Evolutionary conservation across 2,329 filamentous ascomycete species (phyloP).

Genomic region (Tolypocladium tundrense): DNA sequence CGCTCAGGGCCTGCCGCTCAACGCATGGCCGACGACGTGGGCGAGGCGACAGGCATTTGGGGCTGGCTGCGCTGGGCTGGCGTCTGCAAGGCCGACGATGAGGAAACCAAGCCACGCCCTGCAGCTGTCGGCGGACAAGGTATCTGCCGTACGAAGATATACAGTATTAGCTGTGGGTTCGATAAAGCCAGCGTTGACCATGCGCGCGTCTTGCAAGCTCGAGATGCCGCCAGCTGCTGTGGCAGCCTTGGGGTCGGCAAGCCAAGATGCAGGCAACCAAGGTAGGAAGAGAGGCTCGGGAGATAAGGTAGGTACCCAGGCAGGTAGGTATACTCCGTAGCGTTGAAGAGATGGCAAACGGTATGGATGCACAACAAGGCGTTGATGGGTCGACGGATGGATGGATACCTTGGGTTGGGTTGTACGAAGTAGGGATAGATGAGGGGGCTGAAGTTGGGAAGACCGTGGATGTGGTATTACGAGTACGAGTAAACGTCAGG

Average conservation of each 20-base stretch:
- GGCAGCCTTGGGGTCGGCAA: background rate
- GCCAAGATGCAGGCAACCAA: too few relatives aligned
- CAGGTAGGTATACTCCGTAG: background rate
- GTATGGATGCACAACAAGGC: background rate
- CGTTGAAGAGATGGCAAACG: background rate
- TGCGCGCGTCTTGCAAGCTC: background rate
- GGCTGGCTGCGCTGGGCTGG: constrained; percentile 15
- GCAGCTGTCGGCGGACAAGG: background rate
- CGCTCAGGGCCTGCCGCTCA: constrained; percentile 34
- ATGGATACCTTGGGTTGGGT: background rate
- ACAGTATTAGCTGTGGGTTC: background rate
- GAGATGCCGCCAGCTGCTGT: background rate
- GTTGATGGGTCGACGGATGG: background rate
- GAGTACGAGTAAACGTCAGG: background rate
- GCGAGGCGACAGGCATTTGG: constrained; percentile 28
- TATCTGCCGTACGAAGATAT: background rate
- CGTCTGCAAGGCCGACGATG: constrained; percentile 1
- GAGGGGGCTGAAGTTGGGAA: background rate
- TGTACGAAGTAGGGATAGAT: background rate
- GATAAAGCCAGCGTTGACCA: background rate
- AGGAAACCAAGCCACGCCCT: background rate
- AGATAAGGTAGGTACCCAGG: too few relatives aligned
- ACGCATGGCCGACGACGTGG: constrained; percentile 26
- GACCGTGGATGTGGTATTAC: too few relatives aligned
- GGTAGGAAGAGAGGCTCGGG: too few relatives aligned